These are phyloP conservation scores for Sugiyamaella floridensis DNA, from an alignment of 805 yeast genomes.

Conservation along the genomic window DNA sequence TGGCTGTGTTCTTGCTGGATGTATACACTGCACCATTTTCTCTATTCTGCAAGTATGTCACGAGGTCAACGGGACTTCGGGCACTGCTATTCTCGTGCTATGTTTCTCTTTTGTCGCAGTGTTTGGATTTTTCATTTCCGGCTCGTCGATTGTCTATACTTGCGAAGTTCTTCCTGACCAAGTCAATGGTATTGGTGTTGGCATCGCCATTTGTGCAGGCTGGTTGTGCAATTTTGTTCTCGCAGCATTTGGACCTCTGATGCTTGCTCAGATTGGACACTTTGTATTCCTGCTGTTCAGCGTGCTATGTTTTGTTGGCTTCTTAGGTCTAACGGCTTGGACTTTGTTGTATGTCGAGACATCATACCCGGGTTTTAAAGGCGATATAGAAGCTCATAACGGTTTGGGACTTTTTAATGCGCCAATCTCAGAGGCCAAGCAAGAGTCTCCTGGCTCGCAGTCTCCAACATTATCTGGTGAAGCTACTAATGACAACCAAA, in stretches of 20 bases:
- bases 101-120: conserved; percentile 10
- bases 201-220: conserved; percentile 5
- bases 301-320: not conserved
- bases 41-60: not conserved
- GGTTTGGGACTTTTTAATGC: no score
- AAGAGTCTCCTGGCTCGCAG: no score
- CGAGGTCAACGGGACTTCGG: not conserved
- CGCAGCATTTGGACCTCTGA: conserved; percentile 8
- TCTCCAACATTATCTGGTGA: no score
- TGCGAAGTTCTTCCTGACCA: conserved; percentile 8
- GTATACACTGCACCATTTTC: not conserved
- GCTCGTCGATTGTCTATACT: conserved; percentile 11
- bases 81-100: conserved; percentile 5
- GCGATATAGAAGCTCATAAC: no score
- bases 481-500: no score
- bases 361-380: not conserved
- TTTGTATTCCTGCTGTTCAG: conserved; percentile 5
- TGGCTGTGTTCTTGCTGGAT: not conserved
- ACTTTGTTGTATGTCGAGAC: not conserved
- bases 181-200: conserved; percentile 5
- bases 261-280: conserved; percentile 6
- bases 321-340: not conserved
- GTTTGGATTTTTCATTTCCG: conserved; percentile 6
- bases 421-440: no score
- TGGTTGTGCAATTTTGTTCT: conserved; percentile 8